Evolutionary conservation across 2,329 filamentous ascomycete genomes (phyloP).

Genomic region (Talaromyces albobiverticillius): DNA sequence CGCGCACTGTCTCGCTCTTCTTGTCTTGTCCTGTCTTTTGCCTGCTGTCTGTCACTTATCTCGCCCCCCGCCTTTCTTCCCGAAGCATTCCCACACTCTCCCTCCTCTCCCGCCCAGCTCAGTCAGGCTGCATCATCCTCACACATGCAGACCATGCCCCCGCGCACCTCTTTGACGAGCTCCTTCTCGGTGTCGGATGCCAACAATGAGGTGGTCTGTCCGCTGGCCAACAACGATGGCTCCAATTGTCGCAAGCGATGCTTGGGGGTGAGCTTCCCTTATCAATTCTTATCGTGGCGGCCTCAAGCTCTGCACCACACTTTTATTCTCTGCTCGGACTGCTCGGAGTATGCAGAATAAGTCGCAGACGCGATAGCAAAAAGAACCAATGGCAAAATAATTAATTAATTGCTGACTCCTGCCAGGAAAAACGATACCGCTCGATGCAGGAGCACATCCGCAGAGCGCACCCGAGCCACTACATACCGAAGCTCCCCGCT

Average conservation of each 20-base stretch:
- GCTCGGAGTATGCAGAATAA: too few species aligned
- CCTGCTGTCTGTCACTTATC: too few species aligned
- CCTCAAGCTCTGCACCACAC: too few species aligned
- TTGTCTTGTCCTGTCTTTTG: neutral
- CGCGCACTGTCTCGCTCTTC: neutral
- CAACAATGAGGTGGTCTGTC: conserved; percentile 96
- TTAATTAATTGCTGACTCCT: conserved; percentile 18
- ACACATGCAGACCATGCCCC: conserved; percentile 69
- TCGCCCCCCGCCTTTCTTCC: too few species aligned
- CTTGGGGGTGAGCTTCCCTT: conserved; percentile 78
- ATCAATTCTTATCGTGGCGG: conserved; percentile 15
- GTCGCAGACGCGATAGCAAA: too few species aligned
- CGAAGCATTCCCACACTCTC: neutral
- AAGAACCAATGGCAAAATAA: too few species aligned
- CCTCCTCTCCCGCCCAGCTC: neutral
- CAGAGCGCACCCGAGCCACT: conserved; percentile 92
- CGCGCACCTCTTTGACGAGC: conserved; percentile 78
- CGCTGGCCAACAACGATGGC: conserved; percentile 91
- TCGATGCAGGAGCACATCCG: conserved; percentile 99
- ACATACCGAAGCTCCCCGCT: conserved; percentile 95
- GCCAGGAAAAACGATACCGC: conserved; percentile 88
- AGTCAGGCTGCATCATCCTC: neutral
- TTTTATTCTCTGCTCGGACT: too few species aligned
- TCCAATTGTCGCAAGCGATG: conserved; percentile 97
- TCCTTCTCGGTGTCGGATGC: conserved; percentile 89